phyloP scores from a whole-genome alignment of 495 filamentous ascomycete genomes.

The Penicillium herquei region DNA sequence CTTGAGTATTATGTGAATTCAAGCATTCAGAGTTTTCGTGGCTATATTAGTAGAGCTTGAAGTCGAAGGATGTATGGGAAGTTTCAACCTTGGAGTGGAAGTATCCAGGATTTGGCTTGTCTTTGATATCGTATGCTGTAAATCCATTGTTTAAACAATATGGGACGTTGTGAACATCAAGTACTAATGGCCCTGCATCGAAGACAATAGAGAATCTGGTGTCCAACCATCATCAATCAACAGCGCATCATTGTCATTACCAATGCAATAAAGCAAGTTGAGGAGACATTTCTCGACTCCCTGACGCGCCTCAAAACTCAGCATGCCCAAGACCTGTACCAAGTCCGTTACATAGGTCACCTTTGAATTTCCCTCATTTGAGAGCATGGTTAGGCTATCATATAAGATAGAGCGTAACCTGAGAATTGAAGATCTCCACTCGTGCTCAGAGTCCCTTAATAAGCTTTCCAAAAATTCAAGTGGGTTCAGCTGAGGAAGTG shows the following conservation, averaged over 20 bases:
- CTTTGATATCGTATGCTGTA: too few relatives aligned
- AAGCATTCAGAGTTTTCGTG: too few relatives aligned
- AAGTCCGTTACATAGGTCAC: constrained; percentile 22
- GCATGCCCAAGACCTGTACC: constrained; percentile 18
- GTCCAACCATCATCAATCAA: constrained; percentile 23
- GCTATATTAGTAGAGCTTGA: too few relatives aligned
- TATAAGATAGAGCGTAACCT: constrained; percentile 19
- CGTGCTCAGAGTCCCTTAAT: constrained; percentile 2
- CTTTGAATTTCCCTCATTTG: constrained; percentile 9
- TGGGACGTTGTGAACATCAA: too few relatives aligned
- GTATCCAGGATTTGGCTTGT: too few relatives aligned
- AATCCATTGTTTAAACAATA: too few relatives aligned
- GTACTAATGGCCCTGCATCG: constrained; percentile 19
- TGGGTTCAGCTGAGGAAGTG: background rate
- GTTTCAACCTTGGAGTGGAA: too few relatives aligned
- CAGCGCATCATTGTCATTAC: constrained; percentile 1
- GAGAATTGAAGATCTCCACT: constrained; percentile 17
- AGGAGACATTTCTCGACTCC: constrained; percentile 31
- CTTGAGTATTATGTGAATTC: too few relatives aligned
- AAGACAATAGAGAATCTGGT: constrained; percentile 28
- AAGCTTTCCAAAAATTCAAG: constrained; percentile 15
- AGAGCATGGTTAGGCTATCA: constrained; percentile 9
- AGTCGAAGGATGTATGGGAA: too few relatives aligned
- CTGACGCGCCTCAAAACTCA: constrained; percentile 24
- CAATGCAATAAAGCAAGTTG: constrained; percentile 22